Evolutionary conservation across 345 rosid species (phyloP), one percentile per base, ranked within the genome.

Genomic region (Acer campestre): DNA sequence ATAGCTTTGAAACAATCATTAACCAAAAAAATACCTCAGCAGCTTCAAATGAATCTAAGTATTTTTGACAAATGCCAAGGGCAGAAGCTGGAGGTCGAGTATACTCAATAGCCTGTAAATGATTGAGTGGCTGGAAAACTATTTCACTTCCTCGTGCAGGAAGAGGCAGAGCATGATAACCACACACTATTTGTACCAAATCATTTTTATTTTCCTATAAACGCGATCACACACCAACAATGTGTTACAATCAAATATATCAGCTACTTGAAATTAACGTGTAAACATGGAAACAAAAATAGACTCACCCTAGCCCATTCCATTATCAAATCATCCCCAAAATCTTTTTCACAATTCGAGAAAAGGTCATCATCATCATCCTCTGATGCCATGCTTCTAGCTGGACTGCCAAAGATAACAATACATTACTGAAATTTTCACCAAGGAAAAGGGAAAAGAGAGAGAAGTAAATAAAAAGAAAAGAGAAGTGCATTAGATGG

Each of bases 241-340:
- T 35, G 1, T 31, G 49, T 35, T 35, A 66, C 3, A 12, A 75
- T 76, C 68, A 75, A 69, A 79, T 42, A 8, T 42, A 42, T 49
- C 61, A 58, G 23, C 29, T 75, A 29, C n/a, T 62, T 29, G 5
- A 74, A 65, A 64, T 35, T 61, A 61, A 80, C 44, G 13, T 35
- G 31, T 46, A 59, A 71, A 69, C 42, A 75, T 46, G 31, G 59
- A 69, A 84, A 68, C 65, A 59, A 42, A 42, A 61, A 67, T 69
- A 56, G 80, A 88, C 92, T 82, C 76, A 95, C 99, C 93, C 83
- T 91, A 55, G 98, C 99, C 98, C 99, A 96, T 77, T 91, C 97
- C 88, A 91, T 84, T 75, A 96, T 86, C 17, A 87, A 75, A 49
- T 87, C 97, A 86, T 88, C 93, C 61, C 89, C 92, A 61, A 88